Evolutionary conservation across 768 basidiomycete genomes (phyloP).

Genomic region (Hydnomerulius pinastri): DNA sequence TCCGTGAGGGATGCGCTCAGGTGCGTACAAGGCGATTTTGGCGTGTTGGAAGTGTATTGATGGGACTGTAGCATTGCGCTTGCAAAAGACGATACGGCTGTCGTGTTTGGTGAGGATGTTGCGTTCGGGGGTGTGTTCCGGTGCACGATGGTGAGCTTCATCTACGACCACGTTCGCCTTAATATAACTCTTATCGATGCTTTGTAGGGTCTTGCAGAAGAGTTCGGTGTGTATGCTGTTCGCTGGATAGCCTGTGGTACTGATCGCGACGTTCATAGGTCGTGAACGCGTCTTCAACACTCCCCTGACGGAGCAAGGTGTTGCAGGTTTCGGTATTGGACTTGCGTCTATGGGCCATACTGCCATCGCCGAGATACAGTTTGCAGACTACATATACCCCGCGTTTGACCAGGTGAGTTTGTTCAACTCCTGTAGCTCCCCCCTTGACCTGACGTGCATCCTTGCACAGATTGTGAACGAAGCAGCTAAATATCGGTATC

Average conservation of each 20-base stretch:
- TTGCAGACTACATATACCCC: slow-evolving; percentile 89
- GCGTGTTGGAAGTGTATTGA: slow-evolving; percentile 7
- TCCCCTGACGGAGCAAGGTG: slow-evolving; percentile 89
- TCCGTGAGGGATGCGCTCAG: slow-evolving; percentile 90
- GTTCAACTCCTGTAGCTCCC: background rate
- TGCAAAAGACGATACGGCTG: slow-evolving; percentile 80
- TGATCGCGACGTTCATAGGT: slow-evolving; percentile 45
- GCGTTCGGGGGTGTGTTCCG: slow-evolving; percentile 95
- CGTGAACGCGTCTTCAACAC: slow-evolving; percentile 95
- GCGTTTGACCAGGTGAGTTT: slow-evolving; percentile 87
- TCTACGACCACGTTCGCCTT: slow-evolving; percentile 6
- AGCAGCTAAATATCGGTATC: slow-evolving; percentile 90
- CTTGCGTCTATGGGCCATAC: slow-evolving; percentile 92
- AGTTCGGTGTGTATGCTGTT: slow-evolving; percentile 65
- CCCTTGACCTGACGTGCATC: background rate
- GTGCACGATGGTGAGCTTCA: slow-evolving; percentile 76
- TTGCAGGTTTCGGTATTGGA: slow-evolving; percentile 93
- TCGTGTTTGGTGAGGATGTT: slow-evolving; percentile 91
- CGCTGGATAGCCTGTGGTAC: slow-evolving; percentile 1
- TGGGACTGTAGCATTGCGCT: slow-evolving; percentile 66
- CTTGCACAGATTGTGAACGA: slow-evolving; percentile 82
- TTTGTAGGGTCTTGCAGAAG: slow-evolving; percentile 81
- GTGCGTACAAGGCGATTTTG: slow-evolving; percentile 36
- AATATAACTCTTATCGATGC: slow-evolving; percentile 3
- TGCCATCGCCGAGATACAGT: slow-evolving; percentile 93